Base-by-base conservation (phyloP, 768 basidiomycete species). In the Leccinum uliginosum region DNA sequence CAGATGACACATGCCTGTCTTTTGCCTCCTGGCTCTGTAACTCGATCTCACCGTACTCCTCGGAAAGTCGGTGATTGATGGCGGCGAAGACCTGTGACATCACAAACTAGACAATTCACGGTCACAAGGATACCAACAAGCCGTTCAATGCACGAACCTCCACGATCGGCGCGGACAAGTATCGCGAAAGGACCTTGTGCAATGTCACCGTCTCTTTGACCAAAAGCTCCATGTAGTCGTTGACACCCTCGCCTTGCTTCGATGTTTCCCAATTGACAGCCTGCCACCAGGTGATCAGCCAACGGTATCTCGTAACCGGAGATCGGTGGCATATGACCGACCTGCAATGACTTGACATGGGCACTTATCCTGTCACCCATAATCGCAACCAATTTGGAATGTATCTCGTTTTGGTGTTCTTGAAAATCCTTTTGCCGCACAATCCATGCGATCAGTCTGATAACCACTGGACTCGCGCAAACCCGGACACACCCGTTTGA, bases 401-500 rank as follows among this genome's bases (percentile, higher is more conserved):
- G 96, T 53, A 99, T 98, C 77, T 98, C 97, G 67, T 96, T 91
- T 73, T 99, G 97, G 73, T 99, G 97, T 72, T 98, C 97, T 80
- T 98, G 96, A 67, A 90, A 98, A 72, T 98, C 97, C 88, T 95
- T 67, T 55, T 46, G 10, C 32, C 44, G 11, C 21, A 21, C 35
- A 21, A 21, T 61, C 34, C 44, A 4, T 34, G 21, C 43, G n/a
- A 32, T 65, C 44, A 57, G 51, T 40, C 48, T 23, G 40, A 52
- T 49, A 54, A 24, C 44, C 50, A 29, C 44, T 45, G 15, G 26
- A 35, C 53, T 24, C 32, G 51, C 21, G 44, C 49, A 47, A 60
- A 58, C 56, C 51, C 38, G 48, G n/a, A 75, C 88, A 62, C 63
- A 93, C 92, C 76, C 96, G 82, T 75, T 96, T 98, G 56, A 98